A percentile compares a stretch with the other conserved stretches of the same genome.
These are phyloP conservation scores for Nitzschia sp. DNA, from an alignment of 108 stramenopile genomes.

Conservation along the genomic window DNA sequence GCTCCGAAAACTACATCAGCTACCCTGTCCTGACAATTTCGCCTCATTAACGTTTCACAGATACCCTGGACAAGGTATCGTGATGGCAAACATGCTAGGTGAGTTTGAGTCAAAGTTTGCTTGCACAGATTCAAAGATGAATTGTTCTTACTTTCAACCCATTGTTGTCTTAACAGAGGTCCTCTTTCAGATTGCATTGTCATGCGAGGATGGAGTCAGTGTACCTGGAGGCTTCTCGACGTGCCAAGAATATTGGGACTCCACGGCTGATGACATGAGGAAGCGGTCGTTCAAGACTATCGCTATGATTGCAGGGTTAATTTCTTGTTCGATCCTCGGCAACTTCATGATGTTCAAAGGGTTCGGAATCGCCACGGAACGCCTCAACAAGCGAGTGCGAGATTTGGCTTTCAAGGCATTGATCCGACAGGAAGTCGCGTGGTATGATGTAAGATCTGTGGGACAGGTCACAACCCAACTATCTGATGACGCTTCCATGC, in stretches of 20 bases:
- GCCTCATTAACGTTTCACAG: not conserved
- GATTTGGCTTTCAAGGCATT: slow-evolving; percentile 46
- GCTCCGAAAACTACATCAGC: not conserved
- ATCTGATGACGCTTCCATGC: slow-evolving; percentile 54
- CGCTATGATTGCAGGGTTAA: slow-evolving; percentile 29
- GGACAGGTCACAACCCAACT: slow-evolving; percentile 60
- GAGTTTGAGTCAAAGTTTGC: slow-evolving; percentile 24
- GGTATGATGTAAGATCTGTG: slow-evolving; percentile 38
- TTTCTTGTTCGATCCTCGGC: slow-evolving; percentile 37
- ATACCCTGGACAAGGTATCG: slow-evolving; percentile 42
- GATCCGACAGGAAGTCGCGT: slow-evolving; percentile 49
- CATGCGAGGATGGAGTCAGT: slow-evolving; percentile 22
- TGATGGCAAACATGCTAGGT: slow-evolving; percentile 51
- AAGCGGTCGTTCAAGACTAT: slow-evolving; percentile 25
- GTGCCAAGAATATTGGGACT: slow-evolving; percentile 45
- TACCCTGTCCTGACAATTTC: not conserved
- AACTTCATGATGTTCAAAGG: slow-evolving; percentile 48
- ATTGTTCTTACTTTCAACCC: not conserved
- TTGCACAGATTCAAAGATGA: too few relatives aligned
- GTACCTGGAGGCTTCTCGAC: slow-evolving; percentile 1
- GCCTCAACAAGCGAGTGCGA: slow-evolving; percentile 59
- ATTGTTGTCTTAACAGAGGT: slow-evolving; percentile 20
- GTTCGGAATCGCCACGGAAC: slow-evolving; percentile 52
- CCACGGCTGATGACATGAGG: slow-evolving; percentile 32
- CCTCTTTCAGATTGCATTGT: slow-evolving; percentile 28